Evolutionary conservation across 768 basidiomycete genomes (phyloP).

Genomic region (Pisolithus tinctorius): DNA sequence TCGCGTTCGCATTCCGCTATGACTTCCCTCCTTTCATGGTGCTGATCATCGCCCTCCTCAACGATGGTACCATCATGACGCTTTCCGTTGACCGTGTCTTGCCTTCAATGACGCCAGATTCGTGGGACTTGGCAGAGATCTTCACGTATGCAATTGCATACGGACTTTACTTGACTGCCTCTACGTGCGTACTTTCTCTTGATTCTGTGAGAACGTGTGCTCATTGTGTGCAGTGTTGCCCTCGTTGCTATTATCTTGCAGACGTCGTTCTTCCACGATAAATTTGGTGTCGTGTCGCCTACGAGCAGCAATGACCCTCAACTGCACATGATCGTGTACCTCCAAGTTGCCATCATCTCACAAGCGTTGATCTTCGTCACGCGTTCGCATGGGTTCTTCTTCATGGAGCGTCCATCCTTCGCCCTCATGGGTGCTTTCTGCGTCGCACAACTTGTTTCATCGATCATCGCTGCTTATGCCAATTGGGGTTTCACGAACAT

Average conservation of each 20-base stretch:
- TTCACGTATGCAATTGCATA: slow-evolving; percentile 95
- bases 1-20: slow-evolving; percentile 94
- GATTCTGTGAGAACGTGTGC: slow-evolving; percentile 6
- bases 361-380: slow-evolving; percentile 97
- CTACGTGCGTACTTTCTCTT: slow-evolving; percentile 56
- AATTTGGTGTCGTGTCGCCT: slow-evolving; percentile 67
- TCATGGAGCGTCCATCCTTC: slow-evolving; percentile 89
- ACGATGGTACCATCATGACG: slow-evolving; percentile 99
- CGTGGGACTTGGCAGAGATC: slow-evolving; percentile 95
- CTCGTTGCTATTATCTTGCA: slow-evolving; percentile 81
- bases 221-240: slow-evolving; percentile 44
- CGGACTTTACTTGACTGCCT: slow-evolving; percentile 86
- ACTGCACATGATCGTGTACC: slow-evolving; percentile 86
- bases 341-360: slow-evolving; percentile 98
- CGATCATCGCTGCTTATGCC: slow-evolving; percentile 91
- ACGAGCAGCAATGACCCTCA: slow-evolving; percentile 48
- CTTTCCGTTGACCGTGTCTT: slow-evolving; percentile 93
- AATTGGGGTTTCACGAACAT: slow-evolving; percentile 94
- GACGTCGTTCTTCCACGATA: slow-evolving; percentile 84
- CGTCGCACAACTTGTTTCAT: slow-evolving; percentile 88
- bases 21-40: slow-evolving; percentile 99
- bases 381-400: slow-evolving; percentile 92
- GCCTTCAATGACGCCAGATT: slow-evolving; percentile 87
- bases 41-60: slow-evolving; percentile 92
- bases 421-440: slow-evolving; percentile 90